A percentile compares a stretch with the other conserved stretches of the same genome.
Conservation (phyloP, 345 rosid genomes). For the Cardamine resedifolia region DNA sequence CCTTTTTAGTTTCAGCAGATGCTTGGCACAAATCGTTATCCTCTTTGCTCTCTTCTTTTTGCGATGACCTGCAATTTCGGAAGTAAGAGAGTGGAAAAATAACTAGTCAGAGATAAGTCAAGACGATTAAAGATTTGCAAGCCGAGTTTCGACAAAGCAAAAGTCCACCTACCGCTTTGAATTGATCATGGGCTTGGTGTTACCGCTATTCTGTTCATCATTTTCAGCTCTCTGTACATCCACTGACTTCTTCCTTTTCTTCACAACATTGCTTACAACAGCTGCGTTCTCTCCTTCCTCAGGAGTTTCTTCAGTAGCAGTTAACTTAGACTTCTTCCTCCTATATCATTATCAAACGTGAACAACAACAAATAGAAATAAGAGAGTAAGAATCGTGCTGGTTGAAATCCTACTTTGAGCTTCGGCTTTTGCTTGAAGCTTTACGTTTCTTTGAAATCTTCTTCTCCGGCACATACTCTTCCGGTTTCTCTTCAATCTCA, state of each 20-base stretch:
- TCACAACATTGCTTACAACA: constrained; percentile 23
- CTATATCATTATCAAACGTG: constrained; percentile 40
- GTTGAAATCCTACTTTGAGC: constrained; percentile 58
- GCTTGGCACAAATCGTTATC: constrained; percentile 40
- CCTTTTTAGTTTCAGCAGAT: constrained; percentile 63
- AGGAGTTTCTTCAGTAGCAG: constrained; percentile 43
- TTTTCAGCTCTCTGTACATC: constrained; percentile 27
- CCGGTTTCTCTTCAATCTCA: constrained; percentile 32
- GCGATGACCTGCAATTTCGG: constrained; percentile 41
- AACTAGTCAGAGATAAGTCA: constrained; percentile 13
- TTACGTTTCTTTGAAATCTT: constrained; percentile 69
- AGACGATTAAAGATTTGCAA: neutral
- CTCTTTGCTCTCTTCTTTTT: constrained; percentile 46
- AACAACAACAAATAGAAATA: constrained; percentile 12
- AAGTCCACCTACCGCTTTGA: constrained; percentile 46
- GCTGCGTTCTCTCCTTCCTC: constrained; percentile 24
- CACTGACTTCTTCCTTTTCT: constrained; percentile 34
- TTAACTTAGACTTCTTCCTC: constrained; percentile 65
- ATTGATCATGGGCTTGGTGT: constrained; percentile 21
- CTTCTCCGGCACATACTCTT: constrained; percentile 39
- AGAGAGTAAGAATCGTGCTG: neutral
- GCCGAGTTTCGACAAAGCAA: constrained; percentile 18
- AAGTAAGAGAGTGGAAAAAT: constrained; percentile 4
- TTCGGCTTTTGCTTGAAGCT: constrained; percentile 51
- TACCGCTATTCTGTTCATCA: constrained; percentile 35